Percentiles rank a stretch among this genome's conserved stretches.
These are phyloP conservation scores for Phytophthora uliginosa DNA, from an alignment of 352 stramenopile genomes.

Conservation along the genomic window DNA sequence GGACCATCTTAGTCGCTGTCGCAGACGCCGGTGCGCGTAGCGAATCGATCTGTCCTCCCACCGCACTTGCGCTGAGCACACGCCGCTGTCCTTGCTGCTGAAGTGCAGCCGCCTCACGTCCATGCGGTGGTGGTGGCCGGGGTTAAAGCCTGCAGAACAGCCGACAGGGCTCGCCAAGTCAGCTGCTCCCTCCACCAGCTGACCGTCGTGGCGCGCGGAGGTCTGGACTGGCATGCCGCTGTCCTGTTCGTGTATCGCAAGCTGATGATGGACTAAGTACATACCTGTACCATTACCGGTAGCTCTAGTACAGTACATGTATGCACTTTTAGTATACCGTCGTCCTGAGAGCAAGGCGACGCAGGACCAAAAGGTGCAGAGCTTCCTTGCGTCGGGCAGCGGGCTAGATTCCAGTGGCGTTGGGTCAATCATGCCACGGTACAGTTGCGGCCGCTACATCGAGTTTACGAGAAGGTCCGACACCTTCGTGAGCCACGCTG, in stretches of 20 bases:
- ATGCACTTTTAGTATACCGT: too few relatives aligned
- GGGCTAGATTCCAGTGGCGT: too few relatives aligned
- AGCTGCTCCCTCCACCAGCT: background rate
- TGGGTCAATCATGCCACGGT: too few relatives aligned
- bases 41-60: background rate
- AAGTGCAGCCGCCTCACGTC: background rate
- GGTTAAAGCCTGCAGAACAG: background rate
- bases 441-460: too few relatives aligned
- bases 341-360: too few relatives aligned
- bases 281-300: too few relatives aligned
- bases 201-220: background rate
- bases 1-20: conserved; percentile 1
- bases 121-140: background rate
- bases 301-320: too few relatives aligned
- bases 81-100: background rate
- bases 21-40: background rate
- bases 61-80: background rate
- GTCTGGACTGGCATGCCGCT: background rate
- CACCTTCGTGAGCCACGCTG: too few relatives aligned
- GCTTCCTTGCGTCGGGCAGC: too few relatives aligned
- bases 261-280: background rate
- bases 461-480: too few relatives aligned
- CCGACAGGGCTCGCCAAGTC: background rate
- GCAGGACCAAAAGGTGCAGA: too few relatives aligned
- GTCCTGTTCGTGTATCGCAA: background rate